phyloP scores from a whole-genome alignment of 2,329 filamentous ascomycete species.

The Epichloe brachyelytri region DNA sequence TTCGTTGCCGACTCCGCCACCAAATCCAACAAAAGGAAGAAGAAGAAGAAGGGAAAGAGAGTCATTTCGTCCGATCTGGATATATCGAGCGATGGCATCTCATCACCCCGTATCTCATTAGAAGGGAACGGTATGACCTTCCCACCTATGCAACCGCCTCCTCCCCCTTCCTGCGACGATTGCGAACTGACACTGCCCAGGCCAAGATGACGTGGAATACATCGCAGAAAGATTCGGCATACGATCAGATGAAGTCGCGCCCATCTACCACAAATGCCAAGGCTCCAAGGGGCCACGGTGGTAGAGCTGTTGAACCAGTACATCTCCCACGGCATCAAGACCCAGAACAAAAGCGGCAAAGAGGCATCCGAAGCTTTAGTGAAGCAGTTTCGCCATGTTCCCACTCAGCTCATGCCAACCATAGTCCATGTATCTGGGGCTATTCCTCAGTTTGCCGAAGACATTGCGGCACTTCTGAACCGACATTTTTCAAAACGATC shows the following conservation, averaged over 20 bases:
- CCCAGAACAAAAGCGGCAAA: constrained; percentile 18
- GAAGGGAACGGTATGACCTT: background rate
- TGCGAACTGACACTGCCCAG: constrained; percentile 9
- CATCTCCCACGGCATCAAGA: constrained; percentile 23
- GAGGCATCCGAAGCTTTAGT: constrained; percentile 20
- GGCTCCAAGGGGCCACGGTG: constrained; percentile 26
- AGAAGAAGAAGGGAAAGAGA: constrained; percentile 19
- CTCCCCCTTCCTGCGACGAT: background rate
- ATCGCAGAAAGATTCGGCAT: constrained; percentile 31
- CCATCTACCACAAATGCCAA: constrained; percentile 25
- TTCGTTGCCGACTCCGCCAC: constrained; percentile 35
- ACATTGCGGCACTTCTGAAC: constrained; percentile 29
- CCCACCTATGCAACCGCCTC: too few species aligned
- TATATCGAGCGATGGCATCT: constrained; percentile 8
- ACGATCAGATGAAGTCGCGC: constrained; percentile 26
- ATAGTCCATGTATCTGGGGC: constrained; percentile 28
- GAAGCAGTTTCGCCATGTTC: constrained; percentile 28
- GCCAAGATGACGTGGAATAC: constrained; percentile 28
- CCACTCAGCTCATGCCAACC: constrained; percentile 28
- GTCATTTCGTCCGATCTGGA: constrained; percentile 6
- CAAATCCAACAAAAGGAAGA: constrained; percentile 25
- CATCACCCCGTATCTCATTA: constrained; percentile 7
- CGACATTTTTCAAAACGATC: constrained; percentile 28
- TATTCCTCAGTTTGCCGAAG: constrained; percentile 21
- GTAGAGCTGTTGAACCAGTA: constrained; percentile 31